Evolutionary conservation across 1,284 basidiomycete species (phyloP).

Genomic region (Ustilago cynodontis): DNA sequence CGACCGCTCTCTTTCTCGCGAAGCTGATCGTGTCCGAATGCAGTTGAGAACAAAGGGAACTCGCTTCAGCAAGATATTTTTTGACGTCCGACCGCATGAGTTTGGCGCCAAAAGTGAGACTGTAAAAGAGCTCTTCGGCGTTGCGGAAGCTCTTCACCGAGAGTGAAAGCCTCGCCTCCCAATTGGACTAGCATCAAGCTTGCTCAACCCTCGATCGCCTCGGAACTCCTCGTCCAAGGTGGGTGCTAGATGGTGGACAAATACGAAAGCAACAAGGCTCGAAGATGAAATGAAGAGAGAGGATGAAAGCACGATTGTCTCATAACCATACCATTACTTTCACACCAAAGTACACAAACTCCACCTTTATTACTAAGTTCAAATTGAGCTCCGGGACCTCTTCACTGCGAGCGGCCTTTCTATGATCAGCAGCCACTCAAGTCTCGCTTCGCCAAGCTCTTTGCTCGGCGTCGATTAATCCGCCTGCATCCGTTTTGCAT

Average conservation of each 20-base stretch:
- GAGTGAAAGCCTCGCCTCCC: neutral
- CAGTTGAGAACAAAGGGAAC: conserved; percentile 1
- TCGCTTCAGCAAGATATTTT: conserved; percentile 1
- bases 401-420: too few relatives aligned
- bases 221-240: neutral
- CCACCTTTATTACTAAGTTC: too few relatives aligned
- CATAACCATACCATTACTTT: too few relatives aligned
- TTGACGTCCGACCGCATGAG: conserved; percentile 24
- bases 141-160: conserved; percentile 12
- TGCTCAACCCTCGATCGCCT: neutral
- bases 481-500: conserved; percentile 10
- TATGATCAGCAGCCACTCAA: too few relatives aligned
- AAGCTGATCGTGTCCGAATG: conserved; percentile 9
- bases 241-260: too few relatives aligned
- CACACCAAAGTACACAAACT: too few relatives aligned
- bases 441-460: conserved; percentile 14
- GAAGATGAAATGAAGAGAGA: neutral
- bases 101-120: conserved; percentile 3
- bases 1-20: neutral
- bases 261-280: too few relatives aligned
- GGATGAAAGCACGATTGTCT: conserved; percentile 2
- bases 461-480: conserved; percentile 12
- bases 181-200: too few relatives aligned
- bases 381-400: too few relatives aligned
- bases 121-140: conserved; percentile 2